Evolutionary conservation across 768 basidiomycete species (phyloP).

Genomic region (Asterophora parasitica): DNA sequence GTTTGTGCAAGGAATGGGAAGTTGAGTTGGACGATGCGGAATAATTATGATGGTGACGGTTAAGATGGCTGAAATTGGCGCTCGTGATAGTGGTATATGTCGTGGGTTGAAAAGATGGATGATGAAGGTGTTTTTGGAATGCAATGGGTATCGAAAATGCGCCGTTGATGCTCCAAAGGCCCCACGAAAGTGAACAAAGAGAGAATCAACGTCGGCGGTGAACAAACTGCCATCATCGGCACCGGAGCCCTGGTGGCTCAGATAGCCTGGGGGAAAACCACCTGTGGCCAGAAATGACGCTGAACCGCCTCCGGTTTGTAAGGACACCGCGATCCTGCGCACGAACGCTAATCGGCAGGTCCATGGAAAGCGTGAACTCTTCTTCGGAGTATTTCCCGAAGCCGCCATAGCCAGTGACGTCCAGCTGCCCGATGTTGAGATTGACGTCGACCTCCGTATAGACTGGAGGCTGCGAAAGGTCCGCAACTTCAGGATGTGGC

Average conservation of each 20-base stretch:
- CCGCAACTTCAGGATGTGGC: conserved; percentile 9
- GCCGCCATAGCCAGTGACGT: conserved; percentile 14
- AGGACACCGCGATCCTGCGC: conserved; percentile 6
- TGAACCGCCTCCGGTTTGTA: conserved; percentile 8
- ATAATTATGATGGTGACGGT: not conserved
- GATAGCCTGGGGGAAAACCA: conserved; percentile 13
- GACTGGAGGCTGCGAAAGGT: conserved; percentile 11
- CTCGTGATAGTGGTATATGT: not conserved
- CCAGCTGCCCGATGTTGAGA: conserved; percentile 17
- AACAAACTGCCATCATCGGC: not conserved
- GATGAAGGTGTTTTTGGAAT: not conserved
- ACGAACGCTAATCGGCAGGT: conserved; percentile 26
- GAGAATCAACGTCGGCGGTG: not conserved
- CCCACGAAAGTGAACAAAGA: not conserved
- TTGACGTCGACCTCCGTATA: conserved; percentile 20
- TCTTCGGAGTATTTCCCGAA: conserved; percentile 22
- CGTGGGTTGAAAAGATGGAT: not conserved
- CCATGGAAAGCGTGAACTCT: conserved; percentile 45
- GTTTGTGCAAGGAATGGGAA: not conserved
- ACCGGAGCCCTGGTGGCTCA: conserved; percentile 3
- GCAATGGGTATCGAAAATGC: not conserved
- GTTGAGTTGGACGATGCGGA: not conserved
- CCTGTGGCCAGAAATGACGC: conserved; percentile 5
- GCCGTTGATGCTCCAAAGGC: not conserved
- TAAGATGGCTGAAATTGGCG: not conserved